Conservation (phyloP, 805 yeast species). For the Komagataella pastoris region DNA sequence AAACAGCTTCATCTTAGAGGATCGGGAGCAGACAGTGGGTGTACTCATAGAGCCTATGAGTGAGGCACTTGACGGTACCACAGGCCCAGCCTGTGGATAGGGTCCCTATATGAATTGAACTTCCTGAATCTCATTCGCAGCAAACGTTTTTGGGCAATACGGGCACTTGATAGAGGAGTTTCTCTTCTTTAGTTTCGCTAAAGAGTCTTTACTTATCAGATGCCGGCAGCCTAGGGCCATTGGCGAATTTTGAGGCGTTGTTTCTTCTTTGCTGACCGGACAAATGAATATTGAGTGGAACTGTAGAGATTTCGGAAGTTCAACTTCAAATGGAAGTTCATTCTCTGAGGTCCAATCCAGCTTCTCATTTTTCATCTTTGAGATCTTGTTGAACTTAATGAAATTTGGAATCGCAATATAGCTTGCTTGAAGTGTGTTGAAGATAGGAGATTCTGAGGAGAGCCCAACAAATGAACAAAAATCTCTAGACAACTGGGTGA, state of each 20-base stretch:
- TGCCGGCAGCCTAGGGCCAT: conserved; percentile 50
- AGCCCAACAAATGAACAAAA: conserved; percentile 35
- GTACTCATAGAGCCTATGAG: background rate
- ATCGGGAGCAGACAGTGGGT: background rate
- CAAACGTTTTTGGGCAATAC: conserved; percentile 37
- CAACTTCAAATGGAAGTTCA: conserved; percentile 52
- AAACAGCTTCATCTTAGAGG: background rate
- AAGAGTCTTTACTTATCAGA: conserved; percentile 40
- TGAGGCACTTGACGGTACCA: background rate
- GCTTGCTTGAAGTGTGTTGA: conserved; percentile 35
- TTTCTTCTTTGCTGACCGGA: conserved; percentile 58
- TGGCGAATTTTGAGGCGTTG: conserved; percentile 48
- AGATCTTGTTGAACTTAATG: conserved; percentile 30
- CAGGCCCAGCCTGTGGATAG: background rate
- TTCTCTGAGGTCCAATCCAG: conserved; percentile 43
- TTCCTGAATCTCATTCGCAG: background rate
- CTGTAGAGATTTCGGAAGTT: conserved; percentile 35
- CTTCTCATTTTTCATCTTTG: conserved; percentile 14
- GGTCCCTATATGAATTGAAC: background rate
- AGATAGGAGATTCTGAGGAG: conserved; percentile 39
- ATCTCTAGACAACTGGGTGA: conserved; percentile 25
- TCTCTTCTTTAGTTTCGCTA: conserved; percentile 29
- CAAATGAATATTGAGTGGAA: conserved; percentile 61
- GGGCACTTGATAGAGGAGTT: conserved; percentile 53
- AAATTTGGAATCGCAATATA: conserved; percentile 38